phyloP scores from a whole-genome alignment of 257 asterid species.

The Nicotiana obtusifolia region DNA sequence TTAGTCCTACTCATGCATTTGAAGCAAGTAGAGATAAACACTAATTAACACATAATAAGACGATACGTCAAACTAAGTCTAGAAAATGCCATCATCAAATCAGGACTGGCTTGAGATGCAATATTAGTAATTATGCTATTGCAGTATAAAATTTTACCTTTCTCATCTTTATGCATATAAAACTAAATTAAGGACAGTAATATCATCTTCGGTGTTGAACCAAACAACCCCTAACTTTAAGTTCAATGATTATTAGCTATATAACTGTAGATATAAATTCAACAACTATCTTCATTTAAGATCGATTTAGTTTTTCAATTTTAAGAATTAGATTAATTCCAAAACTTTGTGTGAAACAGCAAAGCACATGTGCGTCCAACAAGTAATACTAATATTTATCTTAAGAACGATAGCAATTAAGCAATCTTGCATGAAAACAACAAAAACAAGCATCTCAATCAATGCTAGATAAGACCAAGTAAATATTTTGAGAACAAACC shows the following conservation, averaged over 20 bases:
- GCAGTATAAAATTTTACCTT: no score
- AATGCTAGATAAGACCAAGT: neutral
- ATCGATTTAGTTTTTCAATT: neutral
- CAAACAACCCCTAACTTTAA: no score
- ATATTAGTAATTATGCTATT: no score
- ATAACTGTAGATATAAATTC: neutral
- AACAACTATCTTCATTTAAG: neutral
- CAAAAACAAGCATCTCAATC: neutral
- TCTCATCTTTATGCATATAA: no score
- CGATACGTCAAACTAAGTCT: no score
- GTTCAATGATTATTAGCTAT: neutral
- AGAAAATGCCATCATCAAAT: no score
- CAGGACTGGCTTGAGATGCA: no score
- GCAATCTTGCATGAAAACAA: constrained; percentile 11
- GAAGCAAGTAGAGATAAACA: no score
- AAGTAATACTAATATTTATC: neutral
- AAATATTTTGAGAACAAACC: constrained; percentile 26
- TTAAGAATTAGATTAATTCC: neutral
- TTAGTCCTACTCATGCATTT: no score
- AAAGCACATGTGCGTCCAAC: neutral
- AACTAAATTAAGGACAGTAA: no score
- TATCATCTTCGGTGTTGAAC: no score
- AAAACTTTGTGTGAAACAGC: neutral
- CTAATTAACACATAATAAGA: no score
- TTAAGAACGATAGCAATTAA: neutral